These are phyloP conservation scores for Mycena galericulata DNA, from an alignment of 768 basidiomycete genomes.

Conservation along the genomic window DNA sequence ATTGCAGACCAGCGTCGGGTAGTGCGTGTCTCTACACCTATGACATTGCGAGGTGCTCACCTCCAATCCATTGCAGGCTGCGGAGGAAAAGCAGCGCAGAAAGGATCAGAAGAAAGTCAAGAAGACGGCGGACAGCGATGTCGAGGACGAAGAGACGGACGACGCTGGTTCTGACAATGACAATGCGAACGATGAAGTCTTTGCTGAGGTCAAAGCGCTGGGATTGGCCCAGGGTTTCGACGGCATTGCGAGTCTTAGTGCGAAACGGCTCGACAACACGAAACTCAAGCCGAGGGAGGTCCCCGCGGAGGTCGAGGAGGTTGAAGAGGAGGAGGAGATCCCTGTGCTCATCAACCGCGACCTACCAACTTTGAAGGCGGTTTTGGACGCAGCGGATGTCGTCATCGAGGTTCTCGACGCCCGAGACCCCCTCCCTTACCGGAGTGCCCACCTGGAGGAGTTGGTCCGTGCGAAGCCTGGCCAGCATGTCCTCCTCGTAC, in stretches of 20 bases:
- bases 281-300: slow-evolving; percentile 48
- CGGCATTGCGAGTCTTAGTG: slow-evolving; percentile 59
- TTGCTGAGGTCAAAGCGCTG: slow-evolving; percentile 41
- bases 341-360: slow-evolving; percentile 75
- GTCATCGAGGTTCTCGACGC: slow-evolving; percentile 87
- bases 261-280: slow-evolving; percentile 51
- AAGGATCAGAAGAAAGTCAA: slow-evolving; percentile 70
- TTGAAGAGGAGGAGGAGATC: slow-evolving; percentile 63
- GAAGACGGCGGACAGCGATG: slow-evolving; percentile 40
- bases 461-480: slow-evolving; percentile 54
- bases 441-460: slow-evolving; percentile 74
- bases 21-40: slow-evolving; percentile 56
- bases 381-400: slow-evolving; percentile 83
- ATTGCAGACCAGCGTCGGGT: slow-evolving; percentile 83
- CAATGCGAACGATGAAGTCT: slow-evolving; percentile 43
- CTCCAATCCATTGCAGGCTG: slow-evolving; percentile 59
- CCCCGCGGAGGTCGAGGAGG: slow-evolving; percentile 44
- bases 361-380: slow-evolving; percentile 70
- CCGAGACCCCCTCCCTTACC: slow-evolving; percentile 80
- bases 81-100: slow-evolving; percentile 78
- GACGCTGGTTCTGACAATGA: slow-evolving; percentile 45
- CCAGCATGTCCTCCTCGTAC: slow-evolving; percentile 70
- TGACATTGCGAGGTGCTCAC: not conserved
- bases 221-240: slow-evolving; percentile 65
- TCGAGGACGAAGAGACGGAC: slow-evolving; percentile 46